Evolutionary conservation across 2,329 filamentous ascomycete species (phyloP), one percentile per base, ranked within the genome.

Genomic region (Pseudogymnoascus destructans): DNA sequence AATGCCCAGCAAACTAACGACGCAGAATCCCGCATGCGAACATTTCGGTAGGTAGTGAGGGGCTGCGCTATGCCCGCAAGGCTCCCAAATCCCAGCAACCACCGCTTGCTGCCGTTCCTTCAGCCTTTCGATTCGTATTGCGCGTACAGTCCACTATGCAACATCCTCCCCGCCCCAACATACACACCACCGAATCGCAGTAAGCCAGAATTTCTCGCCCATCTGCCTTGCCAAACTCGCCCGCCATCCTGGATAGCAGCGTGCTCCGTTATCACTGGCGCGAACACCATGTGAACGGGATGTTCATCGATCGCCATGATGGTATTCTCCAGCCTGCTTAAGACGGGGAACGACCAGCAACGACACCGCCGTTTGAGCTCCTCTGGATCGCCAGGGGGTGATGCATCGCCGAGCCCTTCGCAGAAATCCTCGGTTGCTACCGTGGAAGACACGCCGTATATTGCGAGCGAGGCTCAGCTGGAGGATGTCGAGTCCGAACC

Each of bases 381-480:
- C 15, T 58, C 66, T 5, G 62, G 64, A 8, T 62, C 63, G 21
- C 38, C 62, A 11, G 64, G 63, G 61, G 70, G 68, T 62, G 67
- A 70, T 42, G 67, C 69, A 25, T 66, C 69, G 17, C 66, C 63
- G 66, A 59, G 69, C 68, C 65, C 63, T 9, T 62, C 61, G 21
- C 65, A 65, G 56, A 19, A 60, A 7, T 55, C 52, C 36, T 25
- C 63, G 38, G 52, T 36, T 27, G 27, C 27, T 3, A 10, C 33
- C 10, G 21, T 17, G 19, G 55, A 57, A 36, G 62, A 61, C 17
- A 19, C 58, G 35, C 61, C 75, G 49, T 81, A 77, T 67, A 80
- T 85, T 63, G 72, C 73, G 65, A 78, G 82, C 61, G 78, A 80
- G 62, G 68, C 75, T 30, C 77, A 85, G 64, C 73, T 85, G 23